Base-by-base conservation (phyloP, 371 early-diverging fungal species). In the Mucor saturninus region DNA sequence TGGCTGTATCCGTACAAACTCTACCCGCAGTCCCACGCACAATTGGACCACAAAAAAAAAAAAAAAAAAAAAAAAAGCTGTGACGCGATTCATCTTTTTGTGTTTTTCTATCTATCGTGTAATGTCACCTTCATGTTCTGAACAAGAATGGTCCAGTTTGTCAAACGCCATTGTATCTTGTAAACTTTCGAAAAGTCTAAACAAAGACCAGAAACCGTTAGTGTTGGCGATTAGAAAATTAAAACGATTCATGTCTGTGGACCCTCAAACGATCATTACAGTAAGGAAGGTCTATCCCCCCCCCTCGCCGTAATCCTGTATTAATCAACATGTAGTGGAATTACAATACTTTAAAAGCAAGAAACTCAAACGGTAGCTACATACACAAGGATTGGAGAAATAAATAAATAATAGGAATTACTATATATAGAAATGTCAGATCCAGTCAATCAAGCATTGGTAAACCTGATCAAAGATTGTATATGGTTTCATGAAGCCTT, bases 401-500 rank as follows among this genome's bases (percentile, higher is more conserved):
- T 8, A 46, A 26, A n/a, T 55, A 15, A 21, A 28, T 30, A 49
- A 8, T 9, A 15, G 21, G 15, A 48, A 61, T 51, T 58, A 48
- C 51, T 15, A 48, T 59, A 29, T 52, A 45, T 54, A 61, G 54
- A 51, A 54, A 67, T 71, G 43, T 59, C 62, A 59, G 73, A 79
- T 62, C 60, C 65, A 29, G 42, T 79, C 29, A 71, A 71, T 53
- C 59, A 54, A 26, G 69, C 72, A 13, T 51, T 79, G 11, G 52
- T 74, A 38, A 64, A 70, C 28, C 56, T 79, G 21, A 55, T 79
- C 11, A 65, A 63, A 53, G 73, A 76, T 43, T 61, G 59, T 50
- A 55, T 79, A 40, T 62, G 56, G 4, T 76, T 72, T 56, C 64
- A 69, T 48, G 74, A 74, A 54, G 68, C 74, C 21, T 62, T 72